phyloP scores from a whole-genome alignment of 768 basidiomycete species.

The Lepiota brunneoincarnata region DNA sequence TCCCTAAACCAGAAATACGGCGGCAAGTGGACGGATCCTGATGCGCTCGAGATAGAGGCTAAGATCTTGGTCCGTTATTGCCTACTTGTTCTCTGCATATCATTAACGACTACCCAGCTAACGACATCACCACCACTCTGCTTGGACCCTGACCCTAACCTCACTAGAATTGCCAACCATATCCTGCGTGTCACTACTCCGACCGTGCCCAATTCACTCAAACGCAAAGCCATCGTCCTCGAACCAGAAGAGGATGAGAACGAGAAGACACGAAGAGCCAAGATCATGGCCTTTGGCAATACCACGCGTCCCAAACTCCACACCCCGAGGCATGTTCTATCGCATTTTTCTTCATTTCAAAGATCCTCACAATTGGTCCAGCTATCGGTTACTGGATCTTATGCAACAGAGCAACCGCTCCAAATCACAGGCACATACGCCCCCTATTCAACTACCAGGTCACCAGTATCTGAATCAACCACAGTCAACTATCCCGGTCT shows the following conservation, averaged over 20 bases:
- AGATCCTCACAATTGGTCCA: constrained; percentile 19
- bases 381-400: constrained; percentile 59
- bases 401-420: constrained; percentile 20
- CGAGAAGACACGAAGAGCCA: constrained; percentile 67
- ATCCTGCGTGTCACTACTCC: constrained; percentile 71
- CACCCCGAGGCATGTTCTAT: constrained; percentile 44
- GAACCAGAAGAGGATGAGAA: constrained; percentile 77
- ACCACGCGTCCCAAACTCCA: constrained; percentile 50
- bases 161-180: constrained; percentile 74
- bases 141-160: constrained; percentile 75
- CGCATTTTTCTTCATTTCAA: constrained; percentile 2
- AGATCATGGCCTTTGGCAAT: constrained; percentile 80
- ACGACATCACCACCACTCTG: constrained; percentile 76
- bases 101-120: constrained; percentile 39
- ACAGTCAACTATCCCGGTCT: constrained; percentile 15
- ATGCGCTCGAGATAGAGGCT: constrained; percentile 74
- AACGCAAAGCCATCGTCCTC: constrained; percentile 68
- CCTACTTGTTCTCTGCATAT: constrained; percentile 8
- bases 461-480: constrained; percentile 23
- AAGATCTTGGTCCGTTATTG: constrained; percentile 58
- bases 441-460: constrained; percentile 25
- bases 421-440: constrained; percentile 24
- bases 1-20: constrained; percentile 58
- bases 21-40: constrained; percentile 63
- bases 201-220: constrained; percentile 68